Evolutionary conservation across 192 early-diverging fungal genomes (phyloP).

Genomic region (Spinellus fusiger): DNA sequence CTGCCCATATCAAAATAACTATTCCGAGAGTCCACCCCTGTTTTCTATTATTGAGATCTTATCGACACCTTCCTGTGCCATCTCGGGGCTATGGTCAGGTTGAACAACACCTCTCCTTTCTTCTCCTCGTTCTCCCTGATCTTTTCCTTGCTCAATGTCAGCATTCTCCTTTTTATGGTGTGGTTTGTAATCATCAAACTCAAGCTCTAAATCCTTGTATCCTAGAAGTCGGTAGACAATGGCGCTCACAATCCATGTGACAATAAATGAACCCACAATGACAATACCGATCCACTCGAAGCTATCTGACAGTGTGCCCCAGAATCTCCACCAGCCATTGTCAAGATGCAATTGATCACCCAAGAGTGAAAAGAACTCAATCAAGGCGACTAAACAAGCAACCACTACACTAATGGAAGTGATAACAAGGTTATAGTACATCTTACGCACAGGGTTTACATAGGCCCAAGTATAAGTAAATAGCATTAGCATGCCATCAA

Average conservation of each 20-base stretch:
- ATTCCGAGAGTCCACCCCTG: too few relatives aligned
- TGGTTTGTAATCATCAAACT: constrained; percentile 18
- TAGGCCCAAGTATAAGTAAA: constrained; percentile 58
- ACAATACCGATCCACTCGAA: constrained; percentile 49
- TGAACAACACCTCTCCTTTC: too few relatives aligned
- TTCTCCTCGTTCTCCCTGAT: too few relatives aligned
- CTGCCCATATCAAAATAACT: too few relatives aligned
- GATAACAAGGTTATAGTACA: constrained; percentile 62
- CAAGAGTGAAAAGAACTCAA: constrained; percentile 49
- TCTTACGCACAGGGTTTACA: constrained; percentile 54
- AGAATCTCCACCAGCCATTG: constrained; percentile 40
- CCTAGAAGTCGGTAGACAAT: constrained; percentile 33
- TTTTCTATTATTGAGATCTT: too few relatives aligned
- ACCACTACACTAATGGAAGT: constrained; percentile 56
- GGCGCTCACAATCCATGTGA: constrained; percentile 34
- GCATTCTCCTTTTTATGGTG: neutral
- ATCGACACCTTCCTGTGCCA: too few relatives aligned
- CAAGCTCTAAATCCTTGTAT: constrained; percentile 34
- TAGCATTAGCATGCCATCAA: constrained; percentile 65
- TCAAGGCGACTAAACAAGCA: constrained; percentile 49
- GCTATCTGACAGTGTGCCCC: constrained; percentile 32
- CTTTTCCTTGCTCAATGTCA: too few relatives aligned
- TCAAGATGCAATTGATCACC: constrained; percentile 33
- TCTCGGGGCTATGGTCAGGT: too few relatives aligned
- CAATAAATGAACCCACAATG: constrained; percentile 38